Evolutionary conservation across 176 grass and related monocot genomes (phyloP).

Genomic region (Areca catechu): DNA sequence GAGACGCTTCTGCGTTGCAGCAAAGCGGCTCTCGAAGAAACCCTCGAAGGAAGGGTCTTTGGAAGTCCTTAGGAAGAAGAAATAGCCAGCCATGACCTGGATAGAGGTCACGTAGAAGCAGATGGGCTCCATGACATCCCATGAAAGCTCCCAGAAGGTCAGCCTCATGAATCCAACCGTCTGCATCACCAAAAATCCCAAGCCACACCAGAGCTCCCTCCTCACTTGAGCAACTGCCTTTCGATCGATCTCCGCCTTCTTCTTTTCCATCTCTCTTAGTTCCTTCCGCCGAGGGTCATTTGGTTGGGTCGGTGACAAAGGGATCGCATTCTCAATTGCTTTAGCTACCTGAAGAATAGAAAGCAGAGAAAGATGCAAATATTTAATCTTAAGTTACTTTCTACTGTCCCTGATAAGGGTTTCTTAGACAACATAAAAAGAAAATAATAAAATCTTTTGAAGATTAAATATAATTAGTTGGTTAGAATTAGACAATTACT

Average conservation of each 20-base stretch:
- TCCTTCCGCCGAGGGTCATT: slow-evolving; percentile 23
- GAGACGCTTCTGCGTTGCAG: slow-evolving; percentile 47
- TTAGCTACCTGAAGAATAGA: slow-evolving; percentile 43
- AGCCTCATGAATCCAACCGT: slow-evolving; percentile 78
- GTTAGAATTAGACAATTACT: no score
- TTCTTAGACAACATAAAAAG: no score
- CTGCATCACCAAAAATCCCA: slow-evolving; percentile 50
- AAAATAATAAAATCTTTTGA: no score
- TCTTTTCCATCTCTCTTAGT: slow-evolving; percentile 58
- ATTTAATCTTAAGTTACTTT: slow-evolving; percentile 14
- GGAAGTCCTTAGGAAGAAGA: slow-evolving; percentile 86
- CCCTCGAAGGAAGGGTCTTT: slow-evolving; percentile 86
- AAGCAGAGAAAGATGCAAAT: slow-evolving; percentile 17
- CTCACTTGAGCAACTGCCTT: slow-evolving; percentile 25
- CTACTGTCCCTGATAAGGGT: no score
- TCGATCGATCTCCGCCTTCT: slow-evolving; percentile 56
- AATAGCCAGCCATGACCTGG: slow-evolving; percentile 84
- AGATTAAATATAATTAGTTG: no score
- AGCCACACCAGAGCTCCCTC: slow-evolving; percentile 65
- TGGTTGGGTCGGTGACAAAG: neutral
- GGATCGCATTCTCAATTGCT: slow-evolving; percentile 63
- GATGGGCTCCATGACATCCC: slow-evolving; percentile 99
- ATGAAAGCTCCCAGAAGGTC: slow-evolving; percentile 95
- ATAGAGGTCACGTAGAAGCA: slow-evolving; percentile 86
- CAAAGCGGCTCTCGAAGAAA: slow-evolving; percentile 67